Percentiles rank a stretch among this genome's conserved stretches.
phyloP scores from a whole-genome alignment of 345 rosid genomes.

The Erucastrum elatum region DNA sequence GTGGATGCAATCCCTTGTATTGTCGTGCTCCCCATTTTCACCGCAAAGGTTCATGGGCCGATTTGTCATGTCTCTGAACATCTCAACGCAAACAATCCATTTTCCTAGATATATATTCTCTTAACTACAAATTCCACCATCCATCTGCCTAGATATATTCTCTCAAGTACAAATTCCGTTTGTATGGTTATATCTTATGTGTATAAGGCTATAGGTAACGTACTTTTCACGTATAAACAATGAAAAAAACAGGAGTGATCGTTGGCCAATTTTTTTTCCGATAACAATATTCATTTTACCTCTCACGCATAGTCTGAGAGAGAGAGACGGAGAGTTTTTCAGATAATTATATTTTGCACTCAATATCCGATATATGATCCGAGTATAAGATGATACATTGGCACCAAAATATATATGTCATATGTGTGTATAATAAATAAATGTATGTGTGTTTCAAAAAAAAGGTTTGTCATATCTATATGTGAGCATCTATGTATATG shows the following conservation, averaged over 20 bases:
- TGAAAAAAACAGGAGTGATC: background rate
- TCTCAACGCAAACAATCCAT: background rate
- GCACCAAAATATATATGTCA: background rate
- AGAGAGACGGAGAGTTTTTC: background rate
- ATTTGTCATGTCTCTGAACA: slow-evolving; percentile 9
- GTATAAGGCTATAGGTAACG: background rate
- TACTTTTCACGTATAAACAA: background rate
- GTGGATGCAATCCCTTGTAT: slow-evolving; percentile 10
- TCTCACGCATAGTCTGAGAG: background rate
- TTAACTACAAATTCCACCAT: background rate
- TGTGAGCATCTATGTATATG: background rate
- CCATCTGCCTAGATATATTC: background rate
- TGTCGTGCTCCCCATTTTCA: slow-evolving; percentile 53
- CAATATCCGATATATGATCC: background rate
- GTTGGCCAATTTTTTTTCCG: background rate
- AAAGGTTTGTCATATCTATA: background rate
- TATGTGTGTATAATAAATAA: background rate
- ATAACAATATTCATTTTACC: too few species aligned
- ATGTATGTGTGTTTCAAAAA: background rate
- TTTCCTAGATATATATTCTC: background rate
- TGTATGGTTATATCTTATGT: background rate
- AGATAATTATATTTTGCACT: background rate
- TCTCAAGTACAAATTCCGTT: background rate
- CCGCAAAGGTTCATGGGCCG: slow-evolving; percentile 52
- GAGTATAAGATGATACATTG: background rate